Base-by-base conservation (phyloP, 2,329 filamentous ascomycete species). In the Fusarium subglutinans region DNA sequence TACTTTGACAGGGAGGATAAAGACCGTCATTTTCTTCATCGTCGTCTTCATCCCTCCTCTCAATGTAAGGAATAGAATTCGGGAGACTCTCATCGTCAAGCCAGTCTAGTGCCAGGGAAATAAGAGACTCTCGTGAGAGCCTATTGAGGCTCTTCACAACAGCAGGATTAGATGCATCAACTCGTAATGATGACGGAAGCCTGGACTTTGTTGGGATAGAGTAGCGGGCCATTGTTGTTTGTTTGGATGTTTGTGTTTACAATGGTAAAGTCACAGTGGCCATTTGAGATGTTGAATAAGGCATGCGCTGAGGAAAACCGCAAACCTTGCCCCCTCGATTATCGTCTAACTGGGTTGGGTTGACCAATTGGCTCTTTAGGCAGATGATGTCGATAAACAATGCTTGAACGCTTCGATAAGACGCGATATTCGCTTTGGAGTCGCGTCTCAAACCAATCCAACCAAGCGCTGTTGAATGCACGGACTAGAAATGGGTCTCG, bases 91-190 rank as follows among this genome's bases (percentile, higher is more conserved):
- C 85, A 55, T 92, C 89, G 65, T 92, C 89, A 7, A 97, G 90
- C 94, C 94, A 97, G 83, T 92, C 88, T 28, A 95, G 87, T 2
- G 89, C 92, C 14, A 97, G 87, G 1, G 90, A 89, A 33, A 96
- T 83, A 28, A 97, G 88, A 1, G 93, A 90, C 53, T 91, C 85
- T 57, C 94, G 91, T 4, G 93, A 92, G 24, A 97, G 87, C 62
- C 91, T 91, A 69, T 86, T 88, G 55, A 97, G 86, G 45, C 89
- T 86, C 81, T 93, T 94, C 73, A 88, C 81, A 55, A 94, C 88
- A 37, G 90, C 86, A 51, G 89, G 85, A 79, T 92, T 92, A 66
- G 88, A 85, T 14, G 92, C 86, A 65, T 91, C 88, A 78, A 96
- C 87, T 76, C 91, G 91, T 73, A 94, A 86, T 35, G 89, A 88